Evolutionary conservation across 768 basidiomycete genomes (phyloP), one percentile per base, ranked within the genome.

Genomic region (Lactifluus rugatus): DNA sequence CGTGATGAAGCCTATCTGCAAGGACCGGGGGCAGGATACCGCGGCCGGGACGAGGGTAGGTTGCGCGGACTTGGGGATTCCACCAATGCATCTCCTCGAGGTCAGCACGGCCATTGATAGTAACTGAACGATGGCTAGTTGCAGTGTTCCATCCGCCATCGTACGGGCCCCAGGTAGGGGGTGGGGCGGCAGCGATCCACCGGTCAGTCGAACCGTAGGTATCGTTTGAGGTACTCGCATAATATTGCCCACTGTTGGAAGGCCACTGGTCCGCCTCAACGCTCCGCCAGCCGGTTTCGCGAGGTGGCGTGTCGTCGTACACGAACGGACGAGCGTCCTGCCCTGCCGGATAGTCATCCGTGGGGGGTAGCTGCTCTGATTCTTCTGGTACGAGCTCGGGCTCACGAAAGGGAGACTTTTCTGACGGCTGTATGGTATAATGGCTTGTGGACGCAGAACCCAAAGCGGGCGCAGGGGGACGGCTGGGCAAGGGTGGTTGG

Each of bases 21-120:
- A 90, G 73, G 52, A 82, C 70, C 2, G 87, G 83, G 0, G 89
- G 80, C 21, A 90, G 74, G 45, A 88, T 76, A 17, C 89, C 88
- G 1, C 78, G 76, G 3, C 88, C 88, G 0, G 89, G 89, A 23
- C 87, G 82, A 44, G 70, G 67, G 64, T 69, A 66, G 45, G 55
- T 69, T 41, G 72, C 73, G 44, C 80, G 78, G 19, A 75, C 64
- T 17, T 74, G 75, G 8, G 74, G 65, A 67, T 86, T 79, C 83
- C 83, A 89, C 89, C 88, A 90, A 47, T 73, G 72, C 19, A 68
- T 70, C 69, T 90, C 88, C 66, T 90, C 86, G 2, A 73, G 66
- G 8, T 72, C 73, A 52, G 76, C 74, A 47, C 87, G 75, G 7
- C 83, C 85, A 70, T 82, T 80, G 63, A 90, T 85, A 44, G 57